Base-by-base conservation (phyloP, 345 rosid genomes). In the Abelmoschus esculentus region DNA sequence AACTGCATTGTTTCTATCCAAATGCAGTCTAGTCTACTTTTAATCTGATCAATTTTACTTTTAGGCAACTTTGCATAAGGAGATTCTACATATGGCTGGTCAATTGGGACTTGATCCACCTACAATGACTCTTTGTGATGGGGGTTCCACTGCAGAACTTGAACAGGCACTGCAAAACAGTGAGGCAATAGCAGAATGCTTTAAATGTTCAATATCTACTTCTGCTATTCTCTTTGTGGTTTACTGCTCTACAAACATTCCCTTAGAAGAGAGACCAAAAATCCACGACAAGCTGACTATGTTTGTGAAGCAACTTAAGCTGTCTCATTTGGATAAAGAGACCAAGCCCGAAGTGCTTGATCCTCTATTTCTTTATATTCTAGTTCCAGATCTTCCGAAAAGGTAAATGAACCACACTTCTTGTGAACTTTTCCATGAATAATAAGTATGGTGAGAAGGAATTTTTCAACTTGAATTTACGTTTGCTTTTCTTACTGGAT, bases 41-140 rank as follows among this genome's bases (percentile, higher is more conserved):
- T 57, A 69, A 67, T 17, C 49, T 50, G 62, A 47, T 55, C 26
- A 12, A 22, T 59, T 57, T 75, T 18, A 28, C 60, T 75, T 74
- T 40, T 78, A 95, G 99, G 98, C 99, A 26, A 90, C 98, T 70
- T 86, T 92, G 85, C 96, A 88, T 70, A 83, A 86, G 79, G 83
- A 84, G 79, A 74, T 91, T 46, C 89, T 96, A 53, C 79, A 87
- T 83, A 96, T 92, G 98, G 98, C 99, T 78, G 97, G 99, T 46
- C 99, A 96, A 71, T 73, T 92, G 83, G 98, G 98, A 19, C 92
- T 96, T 67, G 89, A 90, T 75, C 98, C 98, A 74, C 89, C 98
- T 46, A 86, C 91, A 0, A 92, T 90, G 98, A 79, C 78, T 72
- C 83, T 92, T 19, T 78, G 76, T 79, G 72, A 19, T 15, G 96